Base-by-base conservation (phyloP, 208 protist species). In the Wallacemonas sp. region DNA sequence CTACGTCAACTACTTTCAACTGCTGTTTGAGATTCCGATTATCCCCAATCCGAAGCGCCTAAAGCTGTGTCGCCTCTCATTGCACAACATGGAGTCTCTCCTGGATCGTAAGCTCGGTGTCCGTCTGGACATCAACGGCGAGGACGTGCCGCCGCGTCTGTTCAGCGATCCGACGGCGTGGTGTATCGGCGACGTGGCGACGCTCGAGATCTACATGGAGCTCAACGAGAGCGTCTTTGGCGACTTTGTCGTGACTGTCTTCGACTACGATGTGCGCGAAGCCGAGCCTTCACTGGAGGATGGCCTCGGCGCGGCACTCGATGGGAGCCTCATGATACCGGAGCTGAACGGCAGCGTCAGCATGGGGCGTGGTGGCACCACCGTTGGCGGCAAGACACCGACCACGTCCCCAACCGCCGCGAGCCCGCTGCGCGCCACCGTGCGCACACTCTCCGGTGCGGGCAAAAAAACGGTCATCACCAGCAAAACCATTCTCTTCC, bases 1-100 rank as follows among this genome's bases (percentile, higher is more conserved):
- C 62, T 93, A 91, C 69, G 79, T 83, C 61, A 91, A 87, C 52
- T 93, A 91, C 70, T 93, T 93, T 63, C 84, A 86, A 66, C 73
- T 93, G 26, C 80, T 93, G 48, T 82, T 93, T 62, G 82, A 87
- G 33, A 81, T 87, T 33, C 87, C 87, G 0, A 73, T 80, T n/a
- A 39, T 93, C 25, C 84, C 87, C 4, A 91, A 84, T 52, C 74
- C 73, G 29, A 77, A 77, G 46, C 78, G 87, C 11, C 74, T 87
- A 11, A 64, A 67, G 16, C 63, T 93, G 45, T 57, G 54, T 3
- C 72, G 73, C 1, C 70, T 89, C 8, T 87, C 87, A 31, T 67
- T 93, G 54, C 79, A 91, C 59, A 86, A 91, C 61, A 74, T 87
- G 73, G 71, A 77, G 25, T 31, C 70, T 1, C 44, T 85, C 22